A percentile compares a stretch with the other conserved stretches of the same genome.
Evolutionary conservation across 768 basidiomycete genomes (phyloP).

Genomic region (Paxillus involutus): DNA sequence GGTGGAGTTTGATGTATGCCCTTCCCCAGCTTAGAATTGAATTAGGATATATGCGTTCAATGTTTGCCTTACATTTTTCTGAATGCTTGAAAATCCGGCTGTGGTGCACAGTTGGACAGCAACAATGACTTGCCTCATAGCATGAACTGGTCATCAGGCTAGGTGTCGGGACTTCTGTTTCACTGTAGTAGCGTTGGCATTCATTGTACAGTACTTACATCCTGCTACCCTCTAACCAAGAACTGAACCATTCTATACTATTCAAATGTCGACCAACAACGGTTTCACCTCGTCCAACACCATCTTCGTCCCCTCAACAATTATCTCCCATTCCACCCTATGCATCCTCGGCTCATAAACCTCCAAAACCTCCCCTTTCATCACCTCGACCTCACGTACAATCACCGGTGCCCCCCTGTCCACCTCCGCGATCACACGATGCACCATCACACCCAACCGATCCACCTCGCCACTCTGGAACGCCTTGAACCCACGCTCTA

Average conservation of each 20-base stretch:
- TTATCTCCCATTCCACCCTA: slow-evolving; percentile 81
- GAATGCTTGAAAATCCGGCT: too few species aligned
- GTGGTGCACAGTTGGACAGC: too few species aligned
- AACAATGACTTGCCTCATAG: too few species aligned
- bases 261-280: slow-evolving; percentile 7
- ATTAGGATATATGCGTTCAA: too few species aligned
- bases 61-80: too few species aligned
- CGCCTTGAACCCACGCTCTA: slow-evolving; percentile 86
- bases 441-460: slow-evolving; percentile 87
- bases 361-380: slow-evolving; percentile 70
- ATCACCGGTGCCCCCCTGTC: slow-evolving; percentile 89
- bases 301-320: slow-evolving; percentile 80
- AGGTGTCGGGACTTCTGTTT: too few species aligned
- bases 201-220: too few species aligned
- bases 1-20: too few species aligned
- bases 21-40: too few species aligned
- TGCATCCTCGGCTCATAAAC: slow-evolving; percentile 78
- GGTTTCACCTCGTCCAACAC: slow-evolving; percentile 57
- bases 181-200: too few species aligned
- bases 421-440: slow-evolving; percentile 89
- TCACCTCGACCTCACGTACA: slow-evolving; percentile 74
- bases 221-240: background rate
- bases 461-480: slow-evolving; percentile 80
- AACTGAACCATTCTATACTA: background rate
- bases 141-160: too few species aligned